Conservation (phyloP, 2,329 filamentous ascomycete genomes). For the Coniochaeta hoffmannii region DNA sequence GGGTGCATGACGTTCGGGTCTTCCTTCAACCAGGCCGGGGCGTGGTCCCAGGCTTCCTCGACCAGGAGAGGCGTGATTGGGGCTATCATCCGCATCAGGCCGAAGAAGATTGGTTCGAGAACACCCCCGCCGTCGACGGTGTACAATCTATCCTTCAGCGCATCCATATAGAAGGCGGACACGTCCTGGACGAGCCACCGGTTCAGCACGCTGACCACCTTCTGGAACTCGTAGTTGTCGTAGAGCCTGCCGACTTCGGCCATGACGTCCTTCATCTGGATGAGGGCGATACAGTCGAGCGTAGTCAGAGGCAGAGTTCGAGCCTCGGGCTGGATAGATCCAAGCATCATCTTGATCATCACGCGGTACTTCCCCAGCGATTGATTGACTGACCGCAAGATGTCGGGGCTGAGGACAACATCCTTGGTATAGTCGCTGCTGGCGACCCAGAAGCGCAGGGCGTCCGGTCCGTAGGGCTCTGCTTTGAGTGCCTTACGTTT, state of each 20-base stretch:
- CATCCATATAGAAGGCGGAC: constrained; percentile 90
- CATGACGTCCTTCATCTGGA: constrained; percentile 64
- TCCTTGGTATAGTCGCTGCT: constrained; percentile 88
- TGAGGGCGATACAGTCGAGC: constrained; percentile 67
- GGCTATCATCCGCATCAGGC: constrained; percentile 69
- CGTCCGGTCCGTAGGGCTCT: constrained; percentile 79
- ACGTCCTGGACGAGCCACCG: constrained; percentile 76
- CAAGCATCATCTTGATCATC: constrained; percentile 85
- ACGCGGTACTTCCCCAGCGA: constrained; percentile 80
- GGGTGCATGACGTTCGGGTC: constrained; percentile 32
- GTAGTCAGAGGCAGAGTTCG: constrained; percentile 44
- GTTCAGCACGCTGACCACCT: constrained; percentile 65
- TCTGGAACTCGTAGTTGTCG: constrained; percentile 73
- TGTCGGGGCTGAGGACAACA: constrained; percentile 70
- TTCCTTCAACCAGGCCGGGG: constrained; percentile 55
- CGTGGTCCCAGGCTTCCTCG: constrained; percentile 79
- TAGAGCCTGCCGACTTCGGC: constrained; percentile 58
- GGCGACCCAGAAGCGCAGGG: constrained; percentile 82
- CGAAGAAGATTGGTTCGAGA: constrained; percentile 59
- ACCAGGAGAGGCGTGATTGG: constrained; percentile 78
- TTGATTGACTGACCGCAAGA: constrained; percentile 69
- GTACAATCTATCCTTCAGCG: constrained; percentile 86
- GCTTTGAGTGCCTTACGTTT: constrained; percentile 47
- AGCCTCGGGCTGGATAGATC: constrained; percentile 55
- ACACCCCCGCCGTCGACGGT: constrained; percentile 64